These are phyloP conservation scores for Cadophora sp. DNA, from an alignment of 2,329 filamentous ascomycete genomes.

Conservation along the genomic window DNA sequence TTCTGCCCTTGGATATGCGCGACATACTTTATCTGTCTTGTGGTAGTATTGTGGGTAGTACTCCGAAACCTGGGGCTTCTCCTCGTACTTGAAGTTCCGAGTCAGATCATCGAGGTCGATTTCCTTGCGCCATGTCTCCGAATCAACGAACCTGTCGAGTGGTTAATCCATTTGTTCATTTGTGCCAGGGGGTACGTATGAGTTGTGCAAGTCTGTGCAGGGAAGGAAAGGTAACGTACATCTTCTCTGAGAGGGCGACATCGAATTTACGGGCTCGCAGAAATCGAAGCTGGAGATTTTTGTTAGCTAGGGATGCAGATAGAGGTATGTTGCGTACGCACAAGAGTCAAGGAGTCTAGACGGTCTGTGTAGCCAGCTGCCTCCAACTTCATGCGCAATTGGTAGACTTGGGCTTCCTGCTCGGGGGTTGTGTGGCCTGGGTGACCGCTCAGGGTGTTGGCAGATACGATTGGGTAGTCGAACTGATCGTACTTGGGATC, in stretches of 20 bases:
- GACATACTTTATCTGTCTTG: slow-evolving; percentile 82
- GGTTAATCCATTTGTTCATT: slow-evolving; percentile 30
- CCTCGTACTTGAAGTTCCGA: slow-evolving; percentile 82
- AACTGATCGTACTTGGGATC: slow-evolving; percentile 96
- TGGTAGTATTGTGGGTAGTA: slow-evolving; percentile 99
- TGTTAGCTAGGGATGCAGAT: slow-evolving; percentile 16
- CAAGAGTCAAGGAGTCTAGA: slow-evolving; percentile 91
- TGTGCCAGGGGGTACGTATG: neutral
- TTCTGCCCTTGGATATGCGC: neutral
- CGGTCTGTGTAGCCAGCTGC: slow-evolving; percentile 80
- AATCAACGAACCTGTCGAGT: slow-evolving; percentile 79
- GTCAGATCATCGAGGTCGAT: slow-evolving; percentile 85
- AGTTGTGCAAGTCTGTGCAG: slow-evolving; percentile 16
- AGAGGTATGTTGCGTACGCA: slow-evolving; percentile 52
- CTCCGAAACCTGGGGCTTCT: slow-evolving; percentile 83
- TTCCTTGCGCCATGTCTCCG: slow-evolving; percentile 89
- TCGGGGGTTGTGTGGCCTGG: slow-evolving; percentile 84
- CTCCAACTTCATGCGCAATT: slow-evolving; percentile 87
- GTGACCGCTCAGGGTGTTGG: slow-evolving; percentile 76
- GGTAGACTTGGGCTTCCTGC: slow-evolving; percentile 88
- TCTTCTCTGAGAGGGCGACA: slow-evolving; percentile 80
- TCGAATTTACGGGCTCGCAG: slow-evolving; percentile 95
- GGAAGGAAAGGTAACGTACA: slow-evolving; percentile 65
- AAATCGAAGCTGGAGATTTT: slow-evolving; percentile 74
- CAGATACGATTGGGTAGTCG: slow-evolving; percentile 84